These are phyloP conservation scores for Metschnikowia bowlesiae DNA, from an alignment of 805 yeast genomes.

Conservation along the genomic window DNA sequence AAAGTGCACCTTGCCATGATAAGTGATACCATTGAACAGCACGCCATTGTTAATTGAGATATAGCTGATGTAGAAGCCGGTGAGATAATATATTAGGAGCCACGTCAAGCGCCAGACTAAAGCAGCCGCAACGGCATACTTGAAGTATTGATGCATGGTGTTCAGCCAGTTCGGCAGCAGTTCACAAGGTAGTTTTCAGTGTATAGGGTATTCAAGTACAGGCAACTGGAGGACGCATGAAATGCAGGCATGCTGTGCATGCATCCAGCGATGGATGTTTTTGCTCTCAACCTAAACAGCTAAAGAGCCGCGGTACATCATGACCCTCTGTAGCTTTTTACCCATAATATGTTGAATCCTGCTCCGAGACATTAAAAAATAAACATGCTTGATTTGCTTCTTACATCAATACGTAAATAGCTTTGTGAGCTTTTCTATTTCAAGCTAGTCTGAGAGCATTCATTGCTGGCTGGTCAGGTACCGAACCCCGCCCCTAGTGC, in stretches of 20 bases:
- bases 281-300: slow-evolving; percentile 2
- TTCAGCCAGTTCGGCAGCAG: background rate
- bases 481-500: slow-evolving; percentile 1
- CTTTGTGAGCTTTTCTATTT: too few species aligned
- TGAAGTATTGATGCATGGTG: slow-evolving; percentile 5
- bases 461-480: background rate
- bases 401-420: too few species aligned
- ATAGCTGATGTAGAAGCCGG: slow-evolving; percentile 32
- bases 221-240: background rate
- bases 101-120: slow-evolving; percentile 28
- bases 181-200: background rate
- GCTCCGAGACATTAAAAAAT: too few species aligned
- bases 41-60: slow-evolving; percentile 37
- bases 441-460: background rate
- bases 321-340: background rate
- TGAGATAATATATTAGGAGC: slow-evolving; percentile 25
- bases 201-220: background rate
- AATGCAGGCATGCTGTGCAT: slow-evolving; percentile 3
- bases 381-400: too few species aligned
- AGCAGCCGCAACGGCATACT: slow-evolving; percentile 5
- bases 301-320: slow-evolving; percentile 2
- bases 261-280: background rate
- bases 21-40: slow-evolving; percentile 28
- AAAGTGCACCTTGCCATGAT: slow-evolving; percentile 15
- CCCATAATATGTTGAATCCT: background rate